Percentiles rank a stretch among this genome's conserved stretches.
phyloP scores from a whole-genome alignment of 306 rosid species.

The Cucumis hystrix region DNA sequence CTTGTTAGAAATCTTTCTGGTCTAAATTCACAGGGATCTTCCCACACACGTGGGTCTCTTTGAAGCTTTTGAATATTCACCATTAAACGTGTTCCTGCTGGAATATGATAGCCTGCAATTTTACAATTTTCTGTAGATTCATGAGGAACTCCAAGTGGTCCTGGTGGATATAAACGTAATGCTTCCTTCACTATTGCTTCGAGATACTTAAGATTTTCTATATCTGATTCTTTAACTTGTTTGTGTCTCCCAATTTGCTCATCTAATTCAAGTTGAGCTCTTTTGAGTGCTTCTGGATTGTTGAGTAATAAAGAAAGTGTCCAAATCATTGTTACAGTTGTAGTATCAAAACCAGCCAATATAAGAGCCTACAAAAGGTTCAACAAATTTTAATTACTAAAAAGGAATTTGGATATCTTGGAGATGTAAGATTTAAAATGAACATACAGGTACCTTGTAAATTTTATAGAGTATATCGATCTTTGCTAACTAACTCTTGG shows the following conservation, averaged over 20 bases:
- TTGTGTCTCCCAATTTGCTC: constrained; percentile 8
- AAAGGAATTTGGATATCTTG: too few relatives aligned
- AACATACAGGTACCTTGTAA: too few relatives aligned
- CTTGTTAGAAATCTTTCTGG: constrained; percentile 20
- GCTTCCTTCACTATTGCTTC: constrained; percentile 20
- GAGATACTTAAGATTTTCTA: constrained; percentile 9
- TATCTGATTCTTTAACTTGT: constrained; percentile 16
- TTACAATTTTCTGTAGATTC: constrained; percentile 17
- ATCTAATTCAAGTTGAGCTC: constrained; percentile 4
- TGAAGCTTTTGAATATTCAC: constrained; percentile 17
- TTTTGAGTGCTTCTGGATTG: neutral
- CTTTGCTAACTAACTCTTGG: too few relatives aligned
- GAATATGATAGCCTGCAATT: constrained; percentile 9
- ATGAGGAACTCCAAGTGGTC: constrained; percentile 6
- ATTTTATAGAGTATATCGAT: too few relatives aligned
- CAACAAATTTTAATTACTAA: too few relatives aligned
- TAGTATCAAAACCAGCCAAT: constrained; percentile 1
- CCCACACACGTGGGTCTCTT: constrained; percentile 16
- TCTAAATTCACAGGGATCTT: constrained; percentile 6
- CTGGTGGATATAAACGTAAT: constrained; percentile 17
- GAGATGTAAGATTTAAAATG: too few relatives aligned
- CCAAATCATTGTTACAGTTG: constrained; percentile 6
- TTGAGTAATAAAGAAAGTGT: neutral
- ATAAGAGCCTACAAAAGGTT: neutral
- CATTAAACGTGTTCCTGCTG: constrained; percentile 10